These are phyloP conservation scores for Apiospora arundinis DNA, from an alignment of 2,329 filamentous ascomycete species.

Conservation along the genomic window DNA sequence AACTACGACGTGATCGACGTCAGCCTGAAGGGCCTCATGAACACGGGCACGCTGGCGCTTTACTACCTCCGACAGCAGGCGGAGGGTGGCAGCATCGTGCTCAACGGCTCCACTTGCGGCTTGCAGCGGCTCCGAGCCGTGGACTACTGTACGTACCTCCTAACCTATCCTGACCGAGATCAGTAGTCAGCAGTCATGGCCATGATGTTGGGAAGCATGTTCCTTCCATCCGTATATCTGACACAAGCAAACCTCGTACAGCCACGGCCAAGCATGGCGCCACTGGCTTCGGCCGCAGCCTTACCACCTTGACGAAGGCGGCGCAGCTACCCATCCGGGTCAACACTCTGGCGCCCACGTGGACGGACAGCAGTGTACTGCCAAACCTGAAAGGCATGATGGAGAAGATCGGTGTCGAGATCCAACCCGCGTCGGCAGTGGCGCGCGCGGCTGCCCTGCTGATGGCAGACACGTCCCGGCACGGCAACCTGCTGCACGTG, in stretches of 20 bases:
- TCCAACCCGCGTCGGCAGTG: conserved; percentile 54
- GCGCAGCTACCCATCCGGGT: conserved; percentile 55
- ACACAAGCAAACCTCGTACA: conserved; percentile 27
- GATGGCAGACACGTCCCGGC: conserved; percentile 53
- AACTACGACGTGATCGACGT: conserved; percentile 51
- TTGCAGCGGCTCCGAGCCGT: conserved; percentile 56
- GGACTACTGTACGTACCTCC: conserved; percentile 51
- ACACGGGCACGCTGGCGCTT: conserved; percentile 55
- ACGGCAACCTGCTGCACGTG: conserved; percentile 61
- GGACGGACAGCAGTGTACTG: conserved; percentile 58
- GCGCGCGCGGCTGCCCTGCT: conserved; percentile 55
- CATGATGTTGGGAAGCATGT: background rate
- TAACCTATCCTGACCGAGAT: no score
- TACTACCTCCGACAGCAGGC: conserved; percentile 57
- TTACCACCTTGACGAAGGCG: conserved; percentile 45
- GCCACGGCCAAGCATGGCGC: conserved; percentile 61
- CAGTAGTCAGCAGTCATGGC: no score
- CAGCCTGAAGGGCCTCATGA: conserved; percentile 55
- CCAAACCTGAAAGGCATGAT: conserved; percentile 45
- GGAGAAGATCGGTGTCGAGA: conserved; percentile 44
- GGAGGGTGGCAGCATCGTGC: conserved; percentile 58
- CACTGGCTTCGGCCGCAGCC: conserved; percentile 57
- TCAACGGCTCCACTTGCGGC: conserved; percentile 57
- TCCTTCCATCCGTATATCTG: conserved; percentile 7
- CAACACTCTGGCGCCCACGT: conserved; percentile 61